Evolutionary conservation across 2,329 filamentous ascomycete genomes (phyloP).

Genomic region (Colletotrichum musicola): DNA sequence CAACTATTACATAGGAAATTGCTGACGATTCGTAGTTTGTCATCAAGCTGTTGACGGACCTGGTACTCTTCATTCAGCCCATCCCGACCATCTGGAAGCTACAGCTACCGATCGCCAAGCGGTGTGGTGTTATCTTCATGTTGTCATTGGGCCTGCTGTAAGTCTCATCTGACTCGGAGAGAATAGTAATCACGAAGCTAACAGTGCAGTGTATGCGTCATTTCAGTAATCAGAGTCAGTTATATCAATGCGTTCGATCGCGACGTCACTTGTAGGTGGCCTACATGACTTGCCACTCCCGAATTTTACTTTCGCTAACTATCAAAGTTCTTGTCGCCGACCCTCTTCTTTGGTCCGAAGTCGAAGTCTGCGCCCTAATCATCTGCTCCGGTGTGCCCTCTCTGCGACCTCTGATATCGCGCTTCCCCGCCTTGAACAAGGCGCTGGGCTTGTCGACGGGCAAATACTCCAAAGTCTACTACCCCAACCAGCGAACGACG

Average conservation of each 20-base stretch:
- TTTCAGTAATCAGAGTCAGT: slow-evolving; percentile 46
- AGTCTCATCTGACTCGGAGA: not conserved
- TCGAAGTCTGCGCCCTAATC: slow-evolving; percentile 48
- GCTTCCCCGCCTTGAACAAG: slow-evolving; percentile 46
- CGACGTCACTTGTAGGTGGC: slow-evolving; percentile 44
- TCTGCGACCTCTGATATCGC: slow-evolving; percentile 46
- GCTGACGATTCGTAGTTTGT: slow-evolving; percentile 42
- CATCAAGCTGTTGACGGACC: slow-evolving; percentile 52
- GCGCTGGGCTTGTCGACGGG: slow-evolving; percentile 45
- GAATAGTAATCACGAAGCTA: not conserved
- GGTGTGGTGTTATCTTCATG: slow-evolving; percentile 46
- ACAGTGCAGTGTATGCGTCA: slow-evolving; percentile 42
- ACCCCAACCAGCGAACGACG: slow-evolving; percentile 31
- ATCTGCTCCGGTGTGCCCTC: slow-evolving; percentile 50
- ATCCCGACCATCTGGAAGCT: slow-evolving; percentile 53
- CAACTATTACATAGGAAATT: not conserved
- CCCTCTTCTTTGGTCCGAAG: slow-evolving; percentile 48
- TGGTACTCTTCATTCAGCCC: slow-evolving; percentile 52
- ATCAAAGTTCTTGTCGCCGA: slow-evolving; percentile 43
- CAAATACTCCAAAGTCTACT: slow-evolving; percentile 31
- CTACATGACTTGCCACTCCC: not conserved
- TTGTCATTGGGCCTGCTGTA: slow-evolving; percentile 46
- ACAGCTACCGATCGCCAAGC: slow-evolving; percentile 47
- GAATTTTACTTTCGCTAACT: not conserved
- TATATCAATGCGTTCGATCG: slow-evolving; percentile 43